Conservation (phyloP, 805 yeast species). For the Starmerella roubikii region DNA sequence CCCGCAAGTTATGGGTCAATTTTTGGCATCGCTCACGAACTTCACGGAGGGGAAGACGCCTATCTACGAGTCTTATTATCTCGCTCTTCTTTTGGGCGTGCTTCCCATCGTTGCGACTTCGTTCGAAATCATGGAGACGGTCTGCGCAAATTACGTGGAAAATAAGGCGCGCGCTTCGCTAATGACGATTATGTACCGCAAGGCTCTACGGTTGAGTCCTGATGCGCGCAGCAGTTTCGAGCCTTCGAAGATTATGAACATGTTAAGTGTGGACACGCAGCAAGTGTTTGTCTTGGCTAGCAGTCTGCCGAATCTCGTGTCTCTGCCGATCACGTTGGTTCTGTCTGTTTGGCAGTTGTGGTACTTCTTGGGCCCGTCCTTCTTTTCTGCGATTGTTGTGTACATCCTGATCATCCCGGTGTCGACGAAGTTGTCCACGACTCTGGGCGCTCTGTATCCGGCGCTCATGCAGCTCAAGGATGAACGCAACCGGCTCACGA, state of each 20-base stretch:
- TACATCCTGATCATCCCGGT: conserved; percentile 65
- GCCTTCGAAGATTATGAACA: conserved; percentile 83
- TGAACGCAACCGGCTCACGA: conserved; percentile 72
- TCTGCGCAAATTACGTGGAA: conserved; percentile 12
- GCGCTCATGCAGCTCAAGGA: conserved; percentile 77
- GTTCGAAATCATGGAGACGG: conserved; percentile 10
- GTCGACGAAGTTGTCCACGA: conserved; percentile 51
- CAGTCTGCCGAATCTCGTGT: conserved; percentile 65
- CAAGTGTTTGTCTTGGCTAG: conserved; percentile 68
- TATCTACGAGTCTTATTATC: conserved; percentile 16
- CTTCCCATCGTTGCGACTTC: conserved; percentile 16
- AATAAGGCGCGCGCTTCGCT: conserved; percentile 30
- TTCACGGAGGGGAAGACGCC: conserved; percentile 10
- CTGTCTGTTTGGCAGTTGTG: conserved; percentile 63
- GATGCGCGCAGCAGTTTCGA: conserved; percentile 50
- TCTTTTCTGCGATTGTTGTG: conserved; percentile 80
- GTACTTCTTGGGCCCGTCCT: conserved; percentile 61
- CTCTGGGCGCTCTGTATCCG: conserved; percentile 50
- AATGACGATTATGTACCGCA: conserved; percentile 51
- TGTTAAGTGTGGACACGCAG: conserved; percentile 87
- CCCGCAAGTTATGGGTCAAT: conserved; percentile 17
- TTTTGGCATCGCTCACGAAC: conserved; percentile 14
- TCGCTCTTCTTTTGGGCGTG: conserved; percentile 15
- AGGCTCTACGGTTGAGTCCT: conserved; percentile 53
- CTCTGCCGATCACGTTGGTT: conserved; percentile 76